A percentile compares a stretch with the other conserved stretches of the same genome.
Evolutionary conservation across 345 rosid species (phyloP).

Genomic region (Schrenkiella parvula): DNA sequence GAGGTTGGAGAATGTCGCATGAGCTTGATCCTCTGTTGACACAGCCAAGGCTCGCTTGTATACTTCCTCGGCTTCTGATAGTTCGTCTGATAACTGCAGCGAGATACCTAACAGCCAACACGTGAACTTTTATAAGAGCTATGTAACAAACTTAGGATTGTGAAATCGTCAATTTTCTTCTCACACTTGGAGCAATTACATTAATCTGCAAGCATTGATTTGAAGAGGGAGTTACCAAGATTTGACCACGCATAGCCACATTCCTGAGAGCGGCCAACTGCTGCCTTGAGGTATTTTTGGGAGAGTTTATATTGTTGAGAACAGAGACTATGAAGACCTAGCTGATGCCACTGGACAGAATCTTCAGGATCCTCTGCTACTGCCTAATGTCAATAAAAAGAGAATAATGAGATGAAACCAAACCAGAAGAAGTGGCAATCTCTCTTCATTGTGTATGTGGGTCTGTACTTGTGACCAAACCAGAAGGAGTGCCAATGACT

Average conservation of each 20-base stretch:
- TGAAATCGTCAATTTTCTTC: background rate
- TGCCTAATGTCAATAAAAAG: slow-evolving; percentile 27
- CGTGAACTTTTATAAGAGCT: background rate
- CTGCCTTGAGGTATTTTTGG: slow-evolving; percentile 83
- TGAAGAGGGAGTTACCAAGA: slow-evolving; percentile 49
- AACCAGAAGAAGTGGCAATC: background rate
- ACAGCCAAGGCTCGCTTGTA: slow-evolving; percentile 46
- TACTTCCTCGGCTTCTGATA: slow-evolving; percentile 36
- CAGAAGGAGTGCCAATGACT: background rate
- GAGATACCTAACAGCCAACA: slow-evolving; percentile 57
- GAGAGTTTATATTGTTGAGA: slow-evolving; percentile 69
- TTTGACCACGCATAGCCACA: slow-evolving; percentile 85
- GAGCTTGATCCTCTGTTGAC: slow-evolving; percentile 59
- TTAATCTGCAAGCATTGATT: background rate
- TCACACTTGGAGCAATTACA: background rate
- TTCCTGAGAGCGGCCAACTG: slow-evolving; percentile 57
- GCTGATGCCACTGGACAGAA: slow-evolving; percentile 88
- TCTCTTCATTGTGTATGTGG: background rate
- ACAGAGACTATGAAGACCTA: slow-evolving; percentile 85
- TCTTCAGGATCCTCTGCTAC: slow-evolving; percentile 81
- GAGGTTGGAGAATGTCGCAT: slow-evolving; percentile 72
- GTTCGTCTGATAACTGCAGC: slow-evolving; percentile 68
- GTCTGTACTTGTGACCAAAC: background rate
- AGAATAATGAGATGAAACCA: background rate
- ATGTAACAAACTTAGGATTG: background rate